These are phyloP conservation scores for Fennellomyces sp. DNA, from an alignment of 371 early-diverging fungal genomes.

Conservation along the genomic window DNA sequence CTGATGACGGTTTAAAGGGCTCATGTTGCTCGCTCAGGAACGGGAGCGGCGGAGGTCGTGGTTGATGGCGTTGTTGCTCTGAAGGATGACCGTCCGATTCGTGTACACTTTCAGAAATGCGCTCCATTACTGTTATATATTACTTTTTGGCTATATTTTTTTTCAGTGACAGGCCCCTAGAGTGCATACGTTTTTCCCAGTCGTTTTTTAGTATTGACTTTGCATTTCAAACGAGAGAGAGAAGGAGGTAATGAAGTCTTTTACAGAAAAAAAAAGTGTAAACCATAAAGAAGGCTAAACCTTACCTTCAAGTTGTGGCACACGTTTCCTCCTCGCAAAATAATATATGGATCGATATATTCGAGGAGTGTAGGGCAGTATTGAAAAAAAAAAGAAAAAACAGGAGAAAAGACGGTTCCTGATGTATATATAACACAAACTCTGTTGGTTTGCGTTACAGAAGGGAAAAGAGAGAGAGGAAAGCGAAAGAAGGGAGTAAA, in stretches of 20 bases:
- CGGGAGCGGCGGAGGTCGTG: slow-evolving; percentile 6
- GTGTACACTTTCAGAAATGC: slow-evolving; percentile 1
- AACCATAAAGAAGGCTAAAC: neutral
- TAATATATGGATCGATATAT: neutral
- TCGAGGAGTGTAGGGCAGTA: neutral
- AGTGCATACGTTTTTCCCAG: too few species aligned
- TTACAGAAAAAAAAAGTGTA: neutral
- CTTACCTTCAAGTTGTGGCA: neutral
- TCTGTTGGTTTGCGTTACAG: neutral
- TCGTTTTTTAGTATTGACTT: neutral
- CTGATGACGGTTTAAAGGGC: neutral
- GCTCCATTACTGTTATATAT: slow-evolving; percentile 6
- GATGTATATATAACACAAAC: neutral
- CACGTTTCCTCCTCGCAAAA: neutral
- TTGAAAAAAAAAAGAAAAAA: neutral
- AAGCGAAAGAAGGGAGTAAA: neutral
- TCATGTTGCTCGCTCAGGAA: neutral
- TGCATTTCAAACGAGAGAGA: neutral
- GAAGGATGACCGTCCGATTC: slow-evolving; percentile 1
- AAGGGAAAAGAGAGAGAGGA: slow-evolving; percentile 12
- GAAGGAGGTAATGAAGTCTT: neutral
- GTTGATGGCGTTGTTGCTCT: slow-evolving; percentile 2
- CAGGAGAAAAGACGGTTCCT: neutral
- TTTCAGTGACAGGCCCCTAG: too few species aligned
- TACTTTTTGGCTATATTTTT: slow-evolving; percentile 1